Percentiles rank a stretch among this genome's conserved stretches.
Conservation (phyloP, 306 rosid species). For the Trifolium dubium region DNA sequence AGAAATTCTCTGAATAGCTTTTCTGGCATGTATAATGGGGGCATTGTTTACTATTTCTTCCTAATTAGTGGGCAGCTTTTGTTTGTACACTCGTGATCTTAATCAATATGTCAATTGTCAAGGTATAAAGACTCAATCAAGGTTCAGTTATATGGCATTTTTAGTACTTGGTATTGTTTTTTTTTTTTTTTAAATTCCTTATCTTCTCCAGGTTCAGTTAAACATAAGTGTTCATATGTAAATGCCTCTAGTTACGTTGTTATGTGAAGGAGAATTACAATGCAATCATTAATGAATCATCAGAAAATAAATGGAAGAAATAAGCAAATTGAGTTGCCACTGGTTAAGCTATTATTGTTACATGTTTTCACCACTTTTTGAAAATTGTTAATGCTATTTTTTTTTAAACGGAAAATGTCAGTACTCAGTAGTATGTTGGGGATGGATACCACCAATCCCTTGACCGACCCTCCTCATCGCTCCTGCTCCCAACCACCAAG, state of each 20-base stretch:
- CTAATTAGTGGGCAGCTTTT: neutral
- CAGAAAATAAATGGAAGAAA: constrained; percentile 11
- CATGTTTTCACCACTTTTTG: neutral
- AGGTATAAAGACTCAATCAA: neutral
- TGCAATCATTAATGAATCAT: neutral
- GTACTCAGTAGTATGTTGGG: neutral
- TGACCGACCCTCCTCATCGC: neutral
- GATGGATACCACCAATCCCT: neutral
- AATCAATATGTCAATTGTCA: neutral
- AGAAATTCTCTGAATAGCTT: constrained; percentile 4
- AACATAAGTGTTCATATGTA: neutral
- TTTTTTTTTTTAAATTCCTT: neutral
- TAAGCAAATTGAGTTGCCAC: neutral
- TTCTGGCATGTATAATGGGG: constrained; percentile 19
- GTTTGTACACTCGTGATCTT: neutral
- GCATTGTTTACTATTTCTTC: neutral
- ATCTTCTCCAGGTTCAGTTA: neutral
- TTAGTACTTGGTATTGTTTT: neutral
- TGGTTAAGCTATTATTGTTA: neutral
- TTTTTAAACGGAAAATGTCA: neutral
- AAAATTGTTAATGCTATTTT: neutral
- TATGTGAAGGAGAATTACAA: neutral
- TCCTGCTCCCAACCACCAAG: neutral
- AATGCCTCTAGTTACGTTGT: neutral
- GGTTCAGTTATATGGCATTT: neutral